These are phyloP conservation scores for Sclerotinia minor DNA, from an alignment of 2,329 filamentous ascomycete species.

Conservation along the genomic window DNA sequence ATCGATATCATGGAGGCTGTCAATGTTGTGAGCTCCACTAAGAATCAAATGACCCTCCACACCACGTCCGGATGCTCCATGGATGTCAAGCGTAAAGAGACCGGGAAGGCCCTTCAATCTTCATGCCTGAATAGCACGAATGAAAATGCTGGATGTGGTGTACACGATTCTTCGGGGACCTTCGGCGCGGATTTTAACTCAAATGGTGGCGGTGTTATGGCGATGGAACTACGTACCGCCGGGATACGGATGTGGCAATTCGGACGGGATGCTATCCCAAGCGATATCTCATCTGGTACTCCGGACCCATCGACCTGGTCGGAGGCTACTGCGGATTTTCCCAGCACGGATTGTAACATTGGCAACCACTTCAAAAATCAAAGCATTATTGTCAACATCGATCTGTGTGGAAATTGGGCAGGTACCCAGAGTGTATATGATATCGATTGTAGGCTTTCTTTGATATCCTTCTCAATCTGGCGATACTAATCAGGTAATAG, in stretches of 20 bases:
- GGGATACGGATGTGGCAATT: conserved; percentile 56
- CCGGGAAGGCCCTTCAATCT: conserved; percentile 49
- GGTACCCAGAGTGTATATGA: conserved; percentile 50
- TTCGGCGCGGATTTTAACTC: conserved; percentile 57
- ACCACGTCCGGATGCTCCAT: conserved; percentile 49
- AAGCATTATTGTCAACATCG: conserved; percentile 78
- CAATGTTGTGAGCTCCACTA: conserved; percentile 44
- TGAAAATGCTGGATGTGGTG: conserved; percentile 47
- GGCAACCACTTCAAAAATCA: conserved; percentile 67
- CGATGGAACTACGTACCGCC: conserved; percentile 49
- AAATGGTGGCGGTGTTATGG: conserved; percentile 51
- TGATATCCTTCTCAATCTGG: background rate
- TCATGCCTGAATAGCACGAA: conserved; percentile 48
- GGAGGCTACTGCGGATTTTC: conserved; percentile 49
- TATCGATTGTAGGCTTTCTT: conserved; percentile 34
- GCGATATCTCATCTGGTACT: conserved; percentile 45
- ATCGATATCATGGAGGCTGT: conserved; percentile 56
- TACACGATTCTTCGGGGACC: conserved; percentile 45
- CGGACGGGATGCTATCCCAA: conserved; percentile 47
- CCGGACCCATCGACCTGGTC: conserved; percentile 51
- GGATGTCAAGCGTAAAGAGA: conserved; percentile 47
- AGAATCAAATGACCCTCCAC: conserved; percentile 51
- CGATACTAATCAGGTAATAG: conserved; percentile 22
- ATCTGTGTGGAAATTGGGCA: conserved; percentile 87
- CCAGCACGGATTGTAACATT: conserved; percentile 66